These are phyloP conservation scores for Neurospora cerealis DNA, from an alignment of 495 filamentous ascomycete genomes.

Conservation along the genomic window DNA sequence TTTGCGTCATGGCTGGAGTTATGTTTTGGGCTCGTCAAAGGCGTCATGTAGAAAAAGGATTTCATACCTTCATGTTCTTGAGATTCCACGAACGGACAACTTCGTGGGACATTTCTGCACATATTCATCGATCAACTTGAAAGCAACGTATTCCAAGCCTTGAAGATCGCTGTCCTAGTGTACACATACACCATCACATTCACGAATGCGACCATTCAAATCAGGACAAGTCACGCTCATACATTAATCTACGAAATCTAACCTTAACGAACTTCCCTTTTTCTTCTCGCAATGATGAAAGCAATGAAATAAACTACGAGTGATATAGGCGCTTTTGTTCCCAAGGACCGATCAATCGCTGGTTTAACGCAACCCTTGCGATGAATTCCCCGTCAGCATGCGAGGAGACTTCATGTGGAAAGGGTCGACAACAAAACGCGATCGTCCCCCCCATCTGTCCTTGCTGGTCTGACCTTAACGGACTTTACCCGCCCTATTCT, in stretches of 20 bases:
- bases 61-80: neutral
- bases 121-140: neutral
- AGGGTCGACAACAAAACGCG: neutral
- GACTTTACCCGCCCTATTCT: neutral
- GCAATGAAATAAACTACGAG: neutral
- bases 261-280: neutral
- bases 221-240: neutral
- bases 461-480: neutral
- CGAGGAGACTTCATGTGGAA: neutral
- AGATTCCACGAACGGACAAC: neutral
- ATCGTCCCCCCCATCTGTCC: neutral
- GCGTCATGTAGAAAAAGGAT: neutral
- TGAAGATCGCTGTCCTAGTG: neutral
- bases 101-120: neutral
- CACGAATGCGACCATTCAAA: neutral
- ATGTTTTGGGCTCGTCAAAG: neutral
- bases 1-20: neutral
- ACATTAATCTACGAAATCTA: neutral
- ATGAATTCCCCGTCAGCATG: neutral
- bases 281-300: neutral
- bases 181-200: neutral
- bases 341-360: neutral
- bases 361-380: neutral
- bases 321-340: neutral
- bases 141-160: neutral